Percentiles rank a stretch among this genome's conserved stretches.
Evolutionary conservation across 371 early-diverging fungal genomes (phyloP).

Genomic region (Gilbertella persicaria): DNA sequence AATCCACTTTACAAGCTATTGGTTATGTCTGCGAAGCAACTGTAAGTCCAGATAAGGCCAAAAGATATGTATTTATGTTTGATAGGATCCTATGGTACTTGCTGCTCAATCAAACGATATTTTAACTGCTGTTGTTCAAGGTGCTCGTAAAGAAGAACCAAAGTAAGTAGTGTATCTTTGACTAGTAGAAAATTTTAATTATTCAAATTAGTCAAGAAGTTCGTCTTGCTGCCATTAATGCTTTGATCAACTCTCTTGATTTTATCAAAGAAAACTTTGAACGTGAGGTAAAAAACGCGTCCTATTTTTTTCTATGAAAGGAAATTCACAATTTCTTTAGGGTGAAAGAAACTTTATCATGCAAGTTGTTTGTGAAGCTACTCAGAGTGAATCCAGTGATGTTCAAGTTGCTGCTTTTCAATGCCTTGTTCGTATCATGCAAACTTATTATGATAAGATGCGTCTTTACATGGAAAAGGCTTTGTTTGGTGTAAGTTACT

Average conservation of each 20-base stretch:
- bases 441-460: constrained; percentile 95
- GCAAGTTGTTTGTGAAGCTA: constrained; percentile 97
- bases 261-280: constrained; percentile 93
- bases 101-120: constrained; percentile 81
- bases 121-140: constrained; percentile 90
- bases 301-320: constrained; percentile 1
- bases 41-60: constrained; percentile 43
- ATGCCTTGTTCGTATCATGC: constrained; percentile 94
- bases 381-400: constrained; percentile 72
- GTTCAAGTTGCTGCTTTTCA: constrained; percentile 90
- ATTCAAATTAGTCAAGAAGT: constrained; percentile 67
- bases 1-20: constrained; percentile 82
- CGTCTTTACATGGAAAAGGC: constrained; percentile 93
- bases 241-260: constrained; percentile 91
- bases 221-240: constrained; percentile 84
- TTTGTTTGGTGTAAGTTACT: constrained; percentile 74
- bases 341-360: constrained; percentile 96
- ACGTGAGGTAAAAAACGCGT: constrained; percentile 56
- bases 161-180: constrained; percentile 24
- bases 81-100: constrained; percentile 76
- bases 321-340: constrained; percentile 31
- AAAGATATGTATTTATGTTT: neutral
- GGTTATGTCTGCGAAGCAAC: constrained; percentile 91
- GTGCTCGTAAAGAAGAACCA: constrained; percentile 88
- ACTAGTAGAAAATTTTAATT: neutral